These are phyloP conservation scores for Raphanus sativus DNA, from an alignment of 345 rosid genomes.

Conservation along the genomic window DNA sequence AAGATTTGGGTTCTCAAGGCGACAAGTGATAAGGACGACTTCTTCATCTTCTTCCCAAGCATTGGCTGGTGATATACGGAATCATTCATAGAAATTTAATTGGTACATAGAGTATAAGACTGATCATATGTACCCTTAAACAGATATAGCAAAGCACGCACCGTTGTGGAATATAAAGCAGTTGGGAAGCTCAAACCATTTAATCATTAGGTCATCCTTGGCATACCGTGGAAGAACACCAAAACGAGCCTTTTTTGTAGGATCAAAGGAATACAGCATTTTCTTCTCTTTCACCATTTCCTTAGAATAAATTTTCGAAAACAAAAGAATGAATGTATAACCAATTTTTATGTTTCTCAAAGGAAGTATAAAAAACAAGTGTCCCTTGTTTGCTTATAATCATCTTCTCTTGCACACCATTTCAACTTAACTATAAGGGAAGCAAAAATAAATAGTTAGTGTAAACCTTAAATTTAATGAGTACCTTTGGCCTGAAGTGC, in stretches of 20 bases:
- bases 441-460: neutral
- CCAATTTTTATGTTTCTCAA: conserved; percentile 8
- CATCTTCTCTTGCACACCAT: neutral
- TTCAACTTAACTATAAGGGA: neutral
- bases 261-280: conserved; percentile 70
- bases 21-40: conserved; percentile 81
- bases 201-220: too few relatives aligned
- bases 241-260: conserved; percentile 62
- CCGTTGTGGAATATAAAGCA: conserved; percentile 91
- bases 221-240: too few relatives aligned
- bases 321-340: neutral
- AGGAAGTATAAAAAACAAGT: conserved; percentile 6
- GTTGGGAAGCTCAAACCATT: too few relatives aligned
- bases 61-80: conserved; percentile 54
- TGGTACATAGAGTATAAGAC: neutral
- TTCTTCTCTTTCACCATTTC: conserved; percentile 90
- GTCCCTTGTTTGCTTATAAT: conserved; percentile 10
- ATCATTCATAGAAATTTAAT: conserved; percentile 27
- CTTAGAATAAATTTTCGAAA: conserved; percentile 42
- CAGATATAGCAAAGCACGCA: conserved; percentile 33
- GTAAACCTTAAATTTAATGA: conserved; percentile 5
- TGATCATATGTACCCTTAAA: conserved; percentile 11
- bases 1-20: conserved; percentile 56
- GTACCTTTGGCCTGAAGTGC: conserved; percentile 83
- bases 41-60: conserved; percentile 98